These are phyloP conservation scores for Mycena chlorophos DNA, from an alignment of 768 basidiomycete species.

Conservation along the genomic window DNA sequence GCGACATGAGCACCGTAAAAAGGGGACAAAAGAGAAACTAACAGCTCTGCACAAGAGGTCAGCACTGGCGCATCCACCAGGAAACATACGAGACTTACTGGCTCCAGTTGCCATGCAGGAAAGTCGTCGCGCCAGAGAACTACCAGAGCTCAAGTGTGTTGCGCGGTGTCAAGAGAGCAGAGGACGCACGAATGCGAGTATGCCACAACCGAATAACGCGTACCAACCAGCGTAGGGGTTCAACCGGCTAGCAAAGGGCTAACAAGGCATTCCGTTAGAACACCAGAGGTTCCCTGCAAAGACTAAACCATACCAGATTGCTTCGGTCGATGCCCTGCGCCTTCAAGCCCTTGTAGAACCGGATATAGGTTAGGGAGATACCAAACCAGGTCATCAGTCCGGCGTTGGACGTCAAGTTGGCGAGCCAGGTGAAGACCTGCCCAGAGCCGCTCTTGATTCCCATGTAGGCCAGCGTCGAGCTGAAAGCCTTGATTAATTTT, in stretches of 20 bases:
- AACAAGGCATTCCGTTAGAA: not conserved
- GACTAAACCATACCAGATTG: conserved; percentile 39
- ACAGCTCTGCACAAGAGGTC: too few relatives aligned
- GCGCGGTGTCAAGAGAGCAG: not conserved
- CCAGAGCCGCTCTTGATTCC: conserved; percentile 64
- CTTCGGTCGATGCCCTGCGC: conserved; percentile 74
- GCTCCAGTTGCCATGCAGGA: conserved; percentile 38
- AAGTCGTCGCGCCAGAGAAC: conserved; percentile 48
- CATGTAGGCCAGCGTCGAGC: conserved; percentile 77
- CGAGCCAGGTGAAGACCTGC: conserved; percentile 77
- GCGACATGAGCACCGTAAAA: too few relatives aligned
- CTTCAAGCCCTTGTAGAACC: conserved; percentile 83
- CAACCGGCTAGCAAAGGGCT: conserved; percentile 29
- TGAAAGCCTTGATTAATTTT: not conserved
- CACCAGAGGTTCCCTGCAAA: not conserved
- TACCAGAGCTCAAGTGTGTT: conserved; percentile 20
- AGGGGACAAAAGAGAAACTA: too few relatives aligned
- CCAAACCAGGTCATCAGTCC: conserved; percentile 71
- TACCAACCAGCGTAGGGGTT: conserved; percentile 79
- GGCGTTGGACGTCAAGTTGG: conserved; percentile 46
- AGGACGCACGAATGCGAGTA: conserved; percentile 63
- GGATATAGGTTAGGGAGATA: conserved; percentile 73
- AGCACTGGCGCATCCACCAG: too few relatives aligned
- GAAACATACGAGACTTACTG: too few relatives aligned
- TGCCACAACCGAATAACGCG: conserved; percentile 37